phyloP scores from a whole-genome alignment of 2,329 filamentous ascomycete species.

The Arthrobotrys musiformis region DNA sequence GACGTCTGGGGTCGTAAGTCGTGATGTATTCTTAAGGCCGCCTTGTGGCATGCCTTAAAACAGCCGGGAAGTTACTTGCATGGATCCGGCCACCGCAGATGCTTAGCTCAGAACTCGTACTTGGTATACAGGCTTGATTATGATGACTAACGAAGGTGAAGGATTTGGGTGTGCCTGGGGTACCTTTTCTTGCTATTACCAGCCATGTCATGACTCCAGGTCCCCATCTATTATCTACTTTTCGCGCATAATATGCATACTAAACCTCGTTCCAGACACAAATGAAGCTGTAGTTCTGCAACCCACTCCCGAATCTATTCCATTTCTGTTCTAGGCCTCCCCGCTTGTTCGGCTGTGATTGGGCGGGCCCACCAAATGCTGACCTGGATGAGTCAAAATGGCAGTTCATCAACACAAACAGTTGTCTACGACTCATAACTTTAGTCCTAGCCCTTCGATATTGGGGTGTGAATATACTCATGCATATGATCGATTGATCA shows the following conservation, averaged over 20 bases:
- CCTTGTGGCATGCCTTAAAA: slow-evolving; percentile 53
- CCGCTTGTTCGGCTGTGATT: slow-evolving; percentile 27
- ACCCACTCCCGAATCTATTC: slow-evolving; percentile 24
- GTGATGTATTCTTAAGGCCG: slow-evolving; percentile 33
- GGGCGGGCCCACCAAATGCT: slow-evolving; percentile 29
- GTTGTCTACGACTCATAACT: slow-evolving; percentile 43
- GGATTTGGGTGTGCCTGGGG: slow-evolving; percentile 2
- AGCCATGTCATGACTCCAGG: slow-evolving; percentile 24
- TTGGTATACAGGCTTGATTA: neutral
- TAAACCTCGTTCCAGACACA: neutral
- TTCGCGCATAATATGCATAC: neutral
- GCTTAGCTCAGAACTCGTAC: no score
- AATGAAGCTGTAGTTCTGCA: slow-evolving; percentile 11
- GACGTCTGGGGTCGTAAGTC: neutral
- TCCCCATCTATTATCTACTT: slow-evolving; percentile 2
- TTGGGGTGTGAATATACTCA: neutral
- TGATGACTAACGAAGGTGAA: slow-evolving; percentile 11
- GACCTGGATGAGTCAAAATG: slow-evolving; percentile 52
- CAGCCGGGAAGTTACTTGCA: neutral
- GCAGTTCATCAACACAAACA: slow-evolving; percentile 38
- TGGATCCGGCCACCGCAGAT: no score
- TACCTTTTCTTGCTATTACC: neutral
- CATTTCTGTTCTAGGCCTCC: slow-evolving; percentile 27
- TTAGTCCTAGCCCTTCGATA: no score
- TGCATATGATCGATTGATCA: slow-evolving; percentile 11